A percentile compares a stretch with the other conserved stretches of the same genome.
These are phyloP conservation scores for Euphrasia confusa DNA, from an alignment of 257 asterid genomes.

Conservation along the genomic window DNA sequence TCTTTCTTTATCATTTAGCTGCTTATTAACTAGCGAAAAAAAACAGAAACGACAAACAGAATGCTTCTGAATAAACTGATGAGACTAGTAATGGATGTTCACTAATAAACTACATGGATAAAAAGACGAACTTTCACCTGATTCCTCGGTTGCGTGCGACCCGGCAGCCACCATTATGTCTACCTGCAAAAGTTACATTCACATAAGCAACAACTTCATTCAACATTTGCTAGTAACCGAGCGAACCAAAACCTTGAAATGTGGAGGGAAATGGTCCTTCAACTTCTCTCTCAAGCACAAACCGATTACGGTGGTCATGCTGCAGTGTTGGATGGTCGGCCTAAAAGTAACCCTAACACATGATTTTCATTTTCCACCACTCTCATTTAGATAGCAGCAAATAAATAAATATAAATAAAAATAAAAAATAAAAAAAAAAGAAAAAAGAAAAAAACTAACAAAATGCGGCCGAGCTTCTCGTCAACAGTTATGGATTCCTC, in stretches of 20 bases:
- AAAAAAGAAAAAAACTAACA: constrained; percentile 39
- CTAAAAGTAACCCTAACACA: constrained; percentile 72
- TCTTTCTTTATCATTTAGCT: constrained; percentile 88
- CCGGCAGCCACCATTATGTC: constrained; percentile 95
- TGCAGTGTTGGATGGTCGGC: constrained; percentile 96
- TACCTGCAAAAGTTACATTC: constrained; percentile 43
- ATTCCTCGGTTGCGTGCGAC: constrained; percentile 87
- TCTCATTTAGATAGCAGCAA: background rate
- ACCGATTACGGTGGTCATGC: constrained; percentile 89
- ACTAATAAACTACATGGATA: too few relatives aligned
- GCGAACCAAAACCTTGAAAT: constrained; percentile 57
- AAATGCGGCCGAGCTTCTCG: constrained; percentile 73
- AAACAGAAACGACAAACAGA: background rate
- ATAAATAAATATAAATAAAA: background rate
- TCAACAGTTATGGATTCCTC: constrained; percentile 85
- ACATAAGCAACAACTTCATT: constrained; percentile 16
- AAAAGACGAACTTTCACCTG: constrained; percentile 43
- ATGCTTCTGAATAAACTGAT: background rate
- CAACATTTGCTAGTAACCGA: background rate
- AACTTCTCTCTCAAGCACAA: constrained; percentile 77
- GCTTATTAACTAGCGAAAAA: constrained; percentile 67
- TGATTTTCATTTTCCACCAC: background rate
- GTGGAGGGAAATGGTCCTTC: constrained; percentile 72
- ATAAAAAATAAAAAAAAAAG: too few relatives aligned
- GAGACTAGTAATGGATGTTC: background rate